phyloP scores from a whole-genome alignment of 306 rosid genomes.

The cucumber (Cucumis sativus) region DNA sequence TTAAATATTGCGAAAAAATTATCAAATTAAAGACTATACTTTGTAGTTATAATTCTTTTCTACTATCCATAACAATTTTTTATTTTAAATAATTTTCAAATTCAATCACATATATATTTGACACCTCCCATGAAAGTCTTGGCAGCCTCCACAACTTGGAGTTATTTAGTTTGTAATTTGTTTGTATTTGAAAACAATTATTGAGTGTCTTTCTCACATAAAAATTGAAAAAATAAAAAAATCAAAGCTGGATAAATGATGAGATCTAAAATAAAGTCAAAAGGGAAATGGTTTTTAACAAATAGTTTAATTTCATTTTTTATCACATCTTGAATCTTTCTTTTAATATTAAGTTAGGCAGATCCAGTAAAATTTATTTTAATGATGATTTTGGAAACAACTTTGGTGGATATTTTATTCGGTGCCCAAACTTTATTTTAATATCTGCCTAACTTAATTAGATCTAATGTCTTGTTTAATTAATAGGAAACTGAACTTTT shows the following conservation, averaged over 20 bases:
- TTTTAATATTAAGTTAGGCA: not conserved
- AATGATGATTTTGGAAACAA: not conserved
- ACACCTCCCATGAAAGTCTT: too few species aligned
- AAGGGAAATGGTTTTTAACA: not conserved
- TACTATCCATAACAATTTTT: too few species aligned
- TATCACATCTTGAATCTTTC: not conserved
- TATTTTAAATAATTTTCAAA: not conserved
- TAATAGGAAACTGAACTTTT: too few species aligned
- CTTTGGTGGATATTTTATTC: too few species aligned
- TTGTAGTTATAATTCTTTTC: too few species aligned
- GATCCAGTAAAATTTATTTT: not conserved
- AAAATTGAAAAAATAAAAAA: not conserved
- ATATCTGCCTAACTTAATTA: too few species aligned
- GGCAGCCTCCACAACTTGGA: not conserved
- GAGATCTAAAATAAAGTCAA: not conserved
- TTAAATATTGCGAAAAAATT: too few species aligned
- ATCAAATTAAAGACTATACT: too few species aligned
- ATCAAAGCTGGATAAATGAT: not conserved
- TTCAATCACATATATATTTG: not conserved
- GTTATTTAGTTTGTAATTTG: not conserved
- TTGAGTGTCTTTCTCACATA: not conserved
- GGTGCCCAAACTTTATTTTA: too few species aligned
- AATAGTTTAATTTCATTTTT: not conserved
- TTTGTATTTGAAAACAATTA: not conserved
- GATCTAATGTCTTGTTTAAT: too few species aligned